Evolutionary conservation across 305 asterid species (phyloP).

Genomic region (Fraxinus velutina): DNA sequence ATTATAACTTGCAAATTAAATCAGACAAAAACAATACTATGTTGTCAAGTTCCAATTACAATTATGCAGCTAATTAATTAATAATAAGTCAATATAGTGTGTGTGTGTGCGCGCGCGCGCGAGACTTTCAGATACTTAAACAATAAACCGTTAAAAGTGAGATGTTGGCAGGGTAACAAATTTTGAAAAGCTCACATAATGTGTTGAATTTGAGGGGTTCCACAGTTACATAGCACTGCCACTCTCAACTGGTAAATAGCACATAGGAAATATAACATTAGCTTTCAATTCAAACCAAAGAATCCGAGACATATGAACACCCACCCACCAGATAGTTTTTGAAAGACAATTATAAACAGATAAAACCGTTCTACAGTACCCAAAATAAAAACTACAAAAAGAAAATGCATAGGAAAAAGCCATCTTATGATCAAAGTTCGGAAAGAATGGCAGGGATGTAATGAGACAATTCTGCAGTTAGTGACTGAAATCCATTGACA

Average conservation of each 20-base stretch:
- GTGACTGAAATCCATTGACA: slow-evolving; percentile 96
- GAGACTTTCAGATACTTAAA: background rate
- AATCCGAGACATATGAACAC: background rate
- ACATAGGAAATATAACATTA: background rate
- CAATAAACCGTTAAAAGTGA: background rate
- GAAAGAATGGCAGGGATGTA: slow-evolving; percentile 99
- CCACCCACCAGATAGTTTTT: background rate
- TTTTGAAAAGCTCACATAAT: background rate
- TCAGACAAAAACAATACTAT: background rate
- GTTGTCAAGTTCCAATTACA: background rate
- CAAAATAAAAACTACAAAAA: slow-evolving; percentile 5
- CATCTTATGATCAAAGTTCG: slow-evolving; percentile 52
- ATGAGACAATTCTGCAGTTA: slow-evolving; percentile 96
- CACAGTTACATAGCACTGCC: background rate
- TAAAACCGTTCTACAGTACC: background rate
- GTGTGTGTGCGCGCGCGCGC: background rate
- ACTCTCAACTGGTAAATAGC: background rate
- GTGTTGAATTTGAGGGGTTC: background rate
- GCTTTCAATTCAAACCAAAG: background rate
- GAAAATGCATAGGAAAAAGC: background rate
- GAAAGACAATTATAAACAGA: slow-evolving; percentile 11
- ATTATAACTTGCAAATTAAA: background rate
- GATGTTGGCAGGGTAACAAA: background rate
- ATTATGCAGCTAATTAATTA: background rate
- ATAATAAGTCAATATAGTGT: background rate